Base-by-base conservation (phyloP, 225 moss, liverwort and hornwort genomes). In the Physcomitrium patens region DNA sequence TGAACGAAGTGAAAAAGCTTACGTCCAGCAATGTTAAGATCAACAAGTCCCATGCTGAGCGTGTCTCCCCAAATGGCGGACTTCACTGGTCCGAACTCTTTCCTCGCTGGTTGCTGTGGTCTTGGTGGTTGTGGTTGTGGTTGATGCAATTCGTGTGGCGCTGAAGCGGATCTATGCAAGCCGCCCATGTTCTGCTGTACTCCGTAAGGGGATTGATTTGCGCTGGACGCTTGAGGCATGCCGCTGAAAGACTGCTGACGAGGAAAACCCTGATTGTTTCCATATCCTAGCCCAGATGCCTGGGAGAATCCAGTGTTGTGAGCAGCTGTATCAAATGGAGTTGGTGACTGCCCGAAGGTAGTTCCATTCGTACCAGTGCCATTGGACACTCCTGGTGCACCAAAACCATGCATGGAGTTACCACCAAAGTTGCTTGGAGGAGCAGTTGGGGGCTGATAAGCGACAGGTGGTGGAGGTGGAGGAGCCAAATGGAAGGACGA, bases 21-120 rank as follows among this genome's bases (percentile, higher is more conserved):
- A 90, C 90, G 93, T 84, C 99, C 99, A 3, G 93, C 92, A 24
- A 99, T 99, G 62, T 99, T 92, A 0, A 99, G 90, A 68, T 99
- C 95, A 19, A 99, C 89, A 8, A 99, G 89, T 46, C 99, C 99
- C 75, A 95, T 90, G 82, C 94, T 99, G 23, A 99, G 85, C 9
- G 99, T 95, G 65, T 99, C 99, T 75, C 86, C 91, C 99, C 99
- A 99, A 13, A 92, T 82, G 65, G 89, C 73, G 51, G 92, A 94
- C 74, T 94, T 99, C 1, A 90, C 86, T 58, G 95, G 93, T 18
- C 78, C 85, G 43, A 90, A 90, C 46, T 91, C 89, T 63, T 87
- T 82, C 75, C 86, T 93, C 3, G 64, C 81, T 41, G 85, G 74
- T 68, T 81, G 79, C 31, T 37, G 31, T 37, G 31, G 31, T 37